Evolutionary conservation across 257 asterid species (phyloP), one percentile per base, ranked within the genome.

Genomic region (Solanum okadae): DNA sequence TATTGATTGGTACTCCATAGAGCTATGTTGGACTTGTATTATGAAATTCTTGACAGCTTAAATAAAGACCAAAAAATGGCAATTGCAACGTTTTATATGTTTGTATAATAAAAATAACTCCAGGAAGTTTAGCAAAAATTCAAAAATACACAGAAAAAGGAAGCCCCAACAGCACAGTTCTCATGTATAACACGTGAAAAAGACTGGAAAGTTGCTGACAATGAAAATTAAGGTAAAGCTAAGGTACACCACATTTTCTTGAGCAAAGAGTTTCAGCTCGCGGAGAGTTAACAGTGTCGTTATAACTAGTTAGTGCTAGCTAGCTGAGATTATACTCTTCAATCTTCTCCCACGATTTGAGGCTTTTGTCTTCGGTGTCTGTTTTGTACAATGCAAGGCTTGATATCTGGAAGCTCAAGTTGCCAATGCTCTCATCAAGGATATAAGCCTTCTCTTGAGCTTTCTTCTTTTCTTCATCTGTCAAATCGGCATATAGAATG

Each of bases 321-420:
- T 56, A 56, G 67, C 25, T 49, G 86, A 81, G 86, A 49, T 5
- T 29, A 89, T 70, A 91, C 88, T 95, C 98, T 37, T 93, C 94
- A 38, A 96, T 93, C 95, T 93, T 94, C 93, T 93, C 98, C 99
- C 99, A 97, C 4, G 99, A 97, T 90, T 95, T 88, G 88, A 93
- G 93, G 93, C 93, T 96, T 84, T 86, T 96, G 90, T 97, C 99
- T 87, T 90, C 94, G 0, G 98, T 95, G 88, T 97, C 97, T 33
- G 98, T 93, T 89, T 95, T 95, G 86, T 89, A 97, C 90, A 97
- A 89, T 2, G 96, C 98, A 77, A 97, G 88, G 71, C 93, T 93
- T 81, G 95, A 84, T 86, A 97, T 92, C 88, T 89, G 92, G 92
- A 94, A 93, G 56, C 40, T 91, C 88, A 96, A 84, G 91, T 88